phyloP scores from a whole-genome alignment of 1,139 yeast genomes.

The Hemisphaericaspora xylofermentans region DNA sequence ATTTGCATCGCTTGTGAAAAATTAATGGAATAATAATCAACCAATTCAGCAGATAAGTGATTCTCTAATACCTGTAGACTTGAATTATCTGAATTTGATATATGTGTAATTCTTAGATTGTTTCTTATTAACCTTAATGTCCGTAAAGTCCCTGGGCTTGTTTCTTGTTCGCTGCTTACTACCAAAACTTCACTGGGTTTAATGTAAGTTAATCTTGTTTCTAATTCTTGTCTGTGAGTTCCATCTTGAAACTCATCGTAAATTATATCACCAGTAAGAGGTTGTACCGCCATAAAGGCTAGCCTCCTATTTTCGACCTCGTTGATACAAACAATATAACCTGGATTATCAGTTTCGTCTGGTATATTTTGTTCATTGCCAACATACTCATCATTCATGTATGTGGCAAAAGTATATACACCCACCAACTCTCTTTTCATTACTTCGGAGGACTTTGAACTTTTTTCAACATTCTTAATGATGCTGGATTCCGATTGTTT shows the following conservation, averaged over 20 bases:
- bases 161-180: conserved; percentile 26
- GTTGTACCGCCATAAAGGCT: conserved; percentile 67
- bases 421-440: conserved; percentile 70
- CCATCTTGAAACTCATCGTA: conserved; percentile 67
- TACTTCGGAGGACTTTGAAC: conserved; percentile 43
- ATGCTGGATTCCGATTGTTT: conserved; percentile 84
- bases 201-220: conserved; percentile 70
- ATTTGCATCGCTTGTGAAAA: conserved; percentile 27
- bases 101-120: conserved; percentile 16
- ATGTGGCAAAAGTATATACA: conserved; percentile 83
- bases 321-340: conserved; percentile 33
- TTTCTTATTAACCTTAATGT: conserved; percentile 17
- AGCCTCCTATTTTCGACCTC: conserved; percentile 20
- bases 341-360: conserved; percentile 22
- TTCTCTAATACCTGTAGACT: conserved; percentile 2
- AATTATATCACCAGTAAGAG: conserved; percentile 75
- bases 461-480: conserved; percentile 50
- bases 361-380: conserved; percentile 18
- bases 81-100: conserved; percentile 1
- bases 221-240: conserved; percentile 55
- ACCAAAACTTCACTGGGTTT: conserved; percentile 73
- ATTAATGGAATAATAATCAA: conserved; percentile 26
- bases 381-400: conserved; percentile 58
- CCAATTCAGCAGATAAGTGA: conserved; percentile 18
- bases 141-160: conserved; percentile 26